These are phyloP conservation scores for Davidsoniella neocaledoniae DNA, from an alignment of 2,329 filamentous ascomycete genomes.

Conservation along the genomic window DNA sequence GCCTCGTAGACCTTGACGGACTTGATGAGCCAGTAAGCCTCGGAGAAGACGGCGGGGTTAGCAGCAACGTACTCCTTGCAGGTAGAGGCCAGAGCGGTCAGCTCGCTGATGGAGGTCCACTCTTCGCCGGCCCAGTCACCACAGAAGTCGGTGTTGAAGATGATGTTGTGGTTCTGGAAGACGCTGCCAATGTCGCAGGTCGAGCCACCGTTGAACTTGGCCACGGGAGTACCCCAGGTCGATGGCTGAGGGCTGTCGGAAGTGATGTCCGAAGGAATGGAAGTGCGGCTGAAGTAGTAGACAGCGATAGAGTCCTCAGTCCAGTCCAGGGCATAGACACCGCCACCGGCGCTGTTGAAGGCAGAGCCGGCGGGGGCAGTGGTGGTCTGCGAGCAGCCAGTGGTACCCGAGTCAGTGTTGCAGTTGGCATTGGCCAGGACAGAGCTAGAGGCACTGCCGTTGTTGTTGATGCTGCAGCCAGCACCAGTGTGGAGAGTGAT, in stretches of 20 bases:
- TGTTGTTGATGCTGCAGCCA: constrained; percentile 41
- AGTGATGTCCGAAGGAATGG: constrained; percentile 47
- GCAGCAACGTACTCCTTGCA: constrained; percentile 57
- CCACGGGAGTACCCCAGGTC: constrained; percentile 52
- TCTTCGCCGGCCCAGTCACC: constrained; percentile 67
- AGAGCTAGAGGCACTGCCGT: constrained; percentile 30
- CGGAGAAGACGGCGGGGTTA: constrained; percentile 52
- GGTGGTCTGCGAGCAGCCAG: constrained; percentile 43
- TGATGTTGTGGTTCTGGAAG: constrained; percentile 58
- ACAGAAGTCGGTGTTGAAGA: constrained; percentile 75
- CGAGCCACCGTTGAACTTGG: constrained; percentile 47
- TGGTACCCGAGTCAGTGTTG: constrained; percentile 32
- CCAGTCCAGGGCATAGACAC: constrained; percentile 65
- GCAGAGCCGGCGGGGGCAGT: constrained; percentile 42
- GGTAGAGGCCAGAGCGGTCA: constrained; percentile 40
- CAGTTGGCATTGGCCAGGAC: constrained; percentile 37
- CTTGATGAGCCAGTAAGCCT: constrained; percentile 66
- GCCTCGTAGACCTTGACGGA: constrained; percentile 42
- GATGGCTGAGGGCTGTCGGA: constrained; percentile 44
- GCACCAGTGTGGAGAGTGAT: constrained; percentile 52
- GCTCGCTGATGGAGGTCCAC: constrained; percentile 42
- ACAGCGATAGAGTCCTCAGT: constrained; percentile 53
- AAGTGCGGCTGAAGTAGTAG: constrained; percentile 61
- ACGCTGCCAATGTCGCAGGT: constrained; percentile 53
- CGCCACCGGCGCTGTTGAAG: constrained; percentile 55